phyloP scores from a whole-genome alignment of 805 yeast species.

The Kodamaea restingae region DNA sequence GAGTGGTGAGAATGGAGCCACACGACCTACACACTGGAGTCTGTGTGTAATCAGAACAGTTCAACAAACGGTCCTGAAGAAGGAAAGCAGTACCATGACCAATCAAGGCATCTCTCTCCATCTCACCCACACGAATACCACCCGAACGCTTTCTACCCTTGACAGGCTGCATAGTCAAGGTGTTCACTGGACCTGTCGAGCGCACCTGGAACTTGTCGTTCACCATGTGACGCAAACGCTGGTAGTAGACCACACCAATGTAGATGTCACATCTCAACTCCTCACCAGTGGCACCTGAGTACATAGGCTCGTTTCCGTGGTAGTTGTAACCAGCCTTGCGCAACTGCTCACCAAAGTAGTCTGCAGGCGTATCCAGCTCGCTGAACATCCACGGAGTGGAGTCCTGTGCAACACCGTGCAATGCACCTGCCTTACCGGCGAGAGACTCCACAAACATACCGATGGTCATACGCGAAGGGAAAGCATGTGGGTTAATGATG shows the following conservation, averaged over 20 bases:
- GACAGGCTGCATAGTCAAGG: slow-evolving; percentile 98
- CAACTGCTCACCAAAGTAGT: slow-evolving; percentile 93
- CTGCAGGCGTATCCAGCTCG: slow-evolving; percentile 94
- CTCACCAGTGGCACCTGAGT: slow-evolving; percentile 97
- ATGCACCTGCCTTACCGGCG: slow-evolving; percentile 98
- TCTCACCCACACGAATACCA: slow-evolving; percentile 99
- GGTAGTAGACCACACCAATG: slow-evolving; percentile 95
- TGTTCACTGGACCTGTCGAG: slow-evolving; percentile 96
- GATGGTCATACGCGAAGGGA: slow-evolving; percentile 99
- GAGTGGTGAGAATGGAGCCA: slow-evolving; percentile 89
- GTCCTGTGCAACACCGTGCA: slow-evolving; percentile 97
- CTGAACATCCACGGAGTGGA: slow-evolving; percentile 94
- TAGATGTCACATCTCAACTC: slow-evolving; percentile 94
- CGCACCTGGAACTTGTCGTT: slow-evolving; percentile 99
- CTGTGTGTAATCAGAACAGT: slow-evolving; percentile 94
- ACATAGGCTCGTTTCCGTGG: slow-evolving; percentile 98
- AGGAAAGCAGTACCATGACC: slow-evolving; percentile 97
- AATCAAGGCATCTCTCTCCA: slow-evolving; percentile 98
- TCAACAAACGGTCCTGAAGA: slow-evolving; percentile 89
- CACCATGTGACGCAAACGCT: slow-evolving; percentile 98
- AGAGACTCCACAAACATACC: slow-evolving; percentile 98
- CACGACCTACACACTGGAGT: slow-evolving; percentile 86
- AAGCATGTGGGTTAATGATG: slow-evolving; percentile 97
- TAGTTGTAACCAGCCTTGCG: slow-evolving; percentile 86
- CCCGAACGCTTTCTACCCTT: slow-evolving; percentile 98